Evolutionary conservation across 352 stramenopile genomes (phyloP).

Genomic region (Thraustotheca clavata): DNA sequence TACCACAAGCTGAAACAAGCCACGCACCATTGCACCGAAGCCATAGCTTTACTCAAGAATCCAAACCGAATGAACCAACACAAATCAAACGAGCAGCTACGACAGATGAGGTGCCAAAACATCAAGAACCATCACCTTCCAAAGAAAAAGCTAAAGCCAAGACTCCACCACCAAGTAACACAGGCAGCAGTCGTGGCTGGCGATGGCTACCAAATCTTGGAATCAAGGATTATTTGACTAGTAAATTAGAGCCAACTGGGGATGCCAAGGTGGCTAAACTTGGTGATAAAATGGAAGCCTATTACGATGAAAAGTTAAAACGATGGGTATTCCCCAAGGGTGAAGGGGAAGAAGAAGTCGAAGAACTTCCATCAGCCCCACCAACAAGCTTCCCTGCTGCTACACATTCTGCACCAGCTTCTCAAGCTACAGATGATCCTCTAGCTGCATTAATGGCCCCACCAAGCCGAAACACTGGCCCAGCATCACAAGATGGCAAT

Average conservation of each 20-base stretch:
- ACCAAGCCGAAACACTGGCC: constrained; percentile 39
- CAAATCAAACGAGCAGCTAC: constrained; percentile 20
- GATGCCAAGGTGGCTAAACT: constrained; percentile 77
- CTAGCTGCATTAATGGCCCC: constrained; percentile 75
- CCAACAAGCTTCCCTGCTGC: constrained; percentile 41
- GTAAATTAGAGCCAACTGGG: constrained; percentile 58
- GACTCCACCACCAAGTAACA: constrained; percentile 66
- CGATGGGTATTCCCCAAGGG: constrained; percentile 78
- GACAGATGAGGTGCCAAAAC: not conserved
- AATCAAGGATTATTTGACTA: constrained; percentile 39
- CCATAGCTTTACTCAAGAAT: constrained; percentile 23
- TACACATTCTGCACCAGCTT: constrained; percentile 56
- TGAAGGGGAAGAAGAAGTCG: constrained; percentile 50
- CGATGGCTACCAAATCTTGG: constrained; percentile 35
- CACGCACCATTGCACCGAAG: constrained; percentile 14
- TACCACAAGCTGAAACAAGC: not conserved
- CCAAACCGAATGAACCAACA: constrained; percentile 20
- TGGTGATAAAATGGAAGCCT: constrained; percentile 66
- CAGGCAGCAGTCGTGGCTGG: constrained; percentile 25
- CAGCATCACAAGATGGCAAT: constrained; percentile 67
- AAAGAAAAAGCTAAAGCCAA: constrained; percentile 59
- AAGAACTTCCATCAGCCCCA: constrained; percentile 51
- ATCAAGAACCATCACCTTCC: not conserved
- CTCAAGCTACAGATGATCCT: constrained; percentile 53
- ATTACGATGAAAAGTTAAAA: constrained; percentile 60